Conservation (phyloP, 768 basidiomycete species). For the Trametes cinnabarina region DNA sequence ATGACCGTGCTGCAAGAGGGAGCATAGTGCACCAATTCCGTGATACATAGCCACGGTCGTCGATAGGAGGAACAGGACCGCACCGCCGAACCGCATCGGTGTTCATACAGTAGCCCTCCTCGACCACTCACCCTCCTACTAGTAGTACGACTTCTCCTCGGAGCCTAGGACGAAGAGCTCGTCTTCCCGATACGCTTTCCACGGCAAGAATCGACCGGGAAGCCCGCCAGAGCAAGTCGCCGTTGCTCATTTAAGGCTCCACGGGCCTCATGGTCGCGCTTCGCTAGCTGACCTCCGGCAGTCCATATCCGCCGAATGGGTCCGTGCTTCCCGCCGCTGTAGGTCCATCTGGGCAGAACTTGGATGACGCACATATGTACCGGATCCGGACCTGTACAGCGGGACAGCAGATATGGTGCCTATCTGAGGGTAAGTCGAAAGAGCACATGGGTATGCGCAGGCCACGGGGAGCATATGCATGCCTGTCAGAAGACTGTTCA, state of each 20-base stretch:
- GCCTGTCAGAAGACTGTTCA: neutral
- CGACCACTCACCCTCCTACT: too few relatives aligned
- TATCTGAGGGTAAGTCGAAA: neutral
- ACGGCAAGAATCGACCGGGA: constrained; percentile 9
- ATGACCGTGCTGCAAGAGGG: neutral
- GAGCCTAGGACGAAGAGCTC: neutral
- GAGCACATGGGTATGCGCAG: constrained; percentile 1
- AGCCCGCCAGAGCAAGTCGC: constrained; percentile 16
- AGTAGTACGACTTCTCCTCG: constrained; percentile 14
- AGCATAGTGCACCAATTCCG: neutral
- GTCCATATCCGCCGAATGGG: constrained; percentile 14
- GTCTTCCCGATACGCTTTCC: constrained; percentile 13
- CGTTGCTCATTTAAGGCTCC: constrained; percentile 12
- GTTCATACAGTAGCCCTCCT: constrained; percentile 4
- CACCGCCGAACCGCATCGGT: constrained; percentile 4
- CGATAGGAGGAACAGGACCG: constrained; percentile 13
- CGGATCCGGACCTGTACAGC: neutral
- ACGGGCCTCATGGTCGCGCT: constrained; percentile 10
- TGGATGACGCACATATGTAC: constrained; percentile 2
- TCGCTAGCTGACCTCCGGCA: constrained; percentile 1
- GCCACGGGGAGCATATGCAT: neutral
- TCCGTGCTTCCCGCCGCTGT: constrained; percentile 20
- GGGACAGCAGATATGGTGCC: constrained; percentile 2
- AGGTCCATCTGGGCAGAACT: constrained; percentile 13
- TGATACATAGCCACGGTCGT: neutral